Evolutionary conservation across 2,329 filamentous ascomycete genomes (phyloP), one percentile per base, ranked within the genome.

Genomic region (Juglanconis juglandina): DNA sequence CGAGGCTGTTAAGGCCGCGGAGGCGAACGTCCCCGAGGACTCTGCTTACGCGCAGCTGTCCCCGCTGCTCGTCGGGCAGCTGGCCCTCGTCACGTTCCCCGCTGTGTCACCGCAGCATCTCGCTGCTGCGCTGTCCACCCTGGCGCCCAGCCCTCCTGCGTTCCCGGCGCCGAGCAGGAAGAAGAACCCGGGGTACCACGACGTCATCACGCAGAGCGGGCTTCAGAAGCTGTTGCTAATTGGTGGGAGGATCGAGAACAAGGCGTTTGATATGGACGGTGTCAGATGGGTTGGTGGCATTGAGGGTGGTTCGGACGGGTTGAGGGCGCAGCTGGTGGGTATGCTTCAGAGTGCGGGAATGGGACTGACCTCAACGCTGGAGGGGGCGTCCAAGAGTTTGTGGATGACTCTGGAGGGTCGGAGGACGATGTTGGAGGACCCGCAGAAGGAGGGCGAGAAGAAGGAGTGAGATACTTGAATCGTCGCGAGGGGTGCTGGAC

Each of bases 371-470:
- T 87, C 77, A 65, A 84, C 87, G n/a, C 77, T 99, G 68, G 92
- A 96, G 73, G 87, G 90, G 58, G 86, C 90, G 53, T 83, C 88
- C 62, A 91, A 88, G 81, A 93, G 85, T 71, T 72, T 99, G 67
- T 98, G 94, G 82, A 82, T 96, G 64, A 91, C 94, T 11, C 79
- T 99, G 69, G 94, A 98, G 80, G 86, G 90, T 53, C 82, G 94
- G 72, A 87, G 87, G 75, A 85, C 80, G 53, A 89, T 94, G 77
- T 75, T 99, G 73, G 92, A 97, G 70, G 90, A 93, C 67, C 88
- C 91, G 67, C 69, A 70, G 49, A 74, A 74, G 58, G 71, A 70
- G 3, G 68, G 68, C 32, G 70, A 71, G 63, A 66, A 69, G 65
- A 66, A 66, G 46, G 68, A 70, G 63, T 68, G 67, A 58, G 24